These are phyloP conservation scores for Sphaerosporella brunnea DNA, from an alignment of 495 filamentous ascomycete genomes.

Conservation along the genomic window DNA sequence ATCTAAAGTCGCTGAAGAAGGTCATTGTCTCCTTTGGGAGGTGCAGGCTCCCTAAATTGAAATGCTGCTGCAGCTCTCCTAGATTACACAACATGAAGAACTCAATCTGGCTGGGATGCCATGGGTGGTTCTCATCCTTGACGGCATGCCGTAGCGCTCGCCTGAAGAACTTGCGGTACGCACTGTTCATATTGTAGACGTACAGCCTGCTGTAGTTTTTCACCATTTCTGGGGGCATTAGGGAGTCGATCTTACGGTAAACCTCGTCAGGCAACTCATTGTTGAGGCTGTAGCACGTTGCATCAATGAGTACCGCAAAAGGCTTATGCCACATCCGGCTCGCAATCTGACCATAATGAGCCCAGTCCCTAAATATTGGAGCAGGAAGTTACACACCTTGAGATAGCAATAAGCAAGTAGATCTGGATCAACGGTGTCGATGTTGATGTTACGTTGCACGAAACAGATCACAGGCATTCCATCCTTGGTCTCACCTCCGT, in stretches of 20 bases:
- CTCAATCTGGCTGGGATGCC: conserved; percentile 42
- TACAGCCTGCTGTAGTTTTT: conserved; percentile 39
- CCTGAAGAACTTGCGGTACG: conserved; percentile 44
- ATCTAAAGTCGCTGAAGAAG: conserved; percentile 43
- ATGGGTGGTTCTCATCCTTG: conserved; percentile 34
- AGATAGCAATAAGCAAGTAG: conserved; percentile 45
- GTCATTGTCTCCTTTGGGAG: conserved; percentile 50
- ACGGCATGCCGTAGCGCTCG: conserved; percentile 38
- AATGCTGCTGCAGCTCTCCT: conserved; percentile 45
- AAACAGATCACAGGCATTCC: conserved; percentile 48
- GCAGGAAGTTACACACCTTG: conserved; percentile 30
- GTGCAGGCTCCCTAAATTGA: conserved; percentile 43
- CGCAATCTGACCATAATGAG: conserved; percentile 33
- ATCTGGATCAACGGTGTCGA: conserved; percentile 41
- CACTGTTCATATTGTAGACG: conserved; percentile 53
- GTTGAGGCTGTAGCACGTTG: conserved; percentile 45
- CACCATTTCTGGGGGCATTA: conserved; percentile 41
- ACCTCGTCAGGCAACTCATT: conserved; percentile 43
- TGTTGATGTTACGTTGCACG: conserved; percentile 44
- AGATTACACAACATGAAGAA: conserved; percentile 43
- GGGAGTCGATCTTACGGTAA: conserved; percentile 37
- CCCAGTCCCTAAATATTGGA: neutral
- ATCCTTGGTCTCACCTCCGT: conserved; percentile 51
- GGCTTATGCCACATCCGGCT: conserved; percentile 49
- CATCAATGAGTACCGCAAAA: conserved; percentile 46